phyloP scores from a whole-genome alignment of 2,329 filamentous ascomycete species.

The Incumbomyces delicatus region DNA sequence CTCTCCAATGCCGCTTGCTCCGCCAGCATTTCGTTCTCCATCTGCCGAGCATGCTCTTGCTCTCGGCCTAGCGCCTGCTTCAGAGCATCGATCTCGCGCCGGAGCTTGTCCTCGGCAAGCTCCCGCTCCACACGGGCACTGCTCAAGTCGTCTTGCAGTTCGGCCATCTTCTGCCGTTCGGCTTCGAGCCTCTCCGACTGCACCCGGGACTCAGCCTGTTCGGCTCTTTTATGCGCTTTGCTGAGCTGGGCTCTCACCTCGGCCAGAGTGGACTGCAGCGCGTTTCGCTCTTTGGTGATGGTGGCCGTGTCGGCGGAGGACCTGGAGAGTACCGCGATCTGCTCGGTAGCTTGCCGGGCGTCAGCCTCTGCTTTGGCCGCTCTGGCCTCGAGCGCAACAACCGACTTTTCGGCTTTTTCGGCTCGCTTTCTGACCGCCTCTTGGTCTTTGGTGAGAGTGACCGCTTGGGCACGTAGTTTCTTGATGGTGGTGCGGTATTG shows the following conservation, averaged over 20 bases:
- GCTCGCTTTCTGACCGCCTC: constrained; percentile 45
- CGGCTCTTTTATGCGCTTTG: constrained; percentile 56
- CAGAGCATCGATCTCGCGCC: constrained; percentile 59
- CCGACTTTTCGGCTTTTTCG: constrained; percentile 49
- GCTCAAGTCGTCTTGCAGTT: constrained; percentile 55
- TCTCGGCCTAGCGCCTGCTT: constrained; percentile 64
- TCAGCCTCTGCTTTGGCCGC: constrained; percentile 51
- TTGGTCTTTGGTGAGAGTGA: constrained; percentile 43
- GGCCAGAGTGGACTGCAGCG: constrained; percentile 55
- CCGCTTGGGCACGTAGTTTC: constrained; percentile 52
- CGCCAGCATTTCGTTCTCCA: constrained; percentile 69
- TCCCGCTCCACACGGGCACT: constrained; percentile 65
- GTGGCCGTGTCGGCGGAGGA: constrained; percentile 49
- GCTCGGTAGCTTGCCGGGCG: constrained; percentile 48
- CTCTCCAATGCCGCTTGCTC: constrained; percentile 71
- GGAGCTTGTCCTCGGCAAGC: constrained; percentile 59
- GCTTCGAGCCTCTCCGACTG: constrained; percentile 58
- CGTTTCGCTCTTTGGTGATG: constrained; percentile 53
- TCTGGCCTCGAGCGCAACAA: constrained; percentile 41
- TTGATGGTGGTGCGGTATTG: constrained; percentile 76
- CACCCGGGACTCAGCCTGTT: constrained; percentile 55
- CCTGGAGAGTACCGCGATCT: constrained; percentile 41
- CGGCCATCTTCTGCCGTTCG: constrained; percentile 48
- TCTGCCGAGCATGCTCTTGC: constrained; percentile 56
- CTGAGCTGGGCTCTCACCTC: constrained; percentile 62